Base-by-base conservation (phyloP, 345 rosid species). In the Hypericum androsaemum region DNA sequence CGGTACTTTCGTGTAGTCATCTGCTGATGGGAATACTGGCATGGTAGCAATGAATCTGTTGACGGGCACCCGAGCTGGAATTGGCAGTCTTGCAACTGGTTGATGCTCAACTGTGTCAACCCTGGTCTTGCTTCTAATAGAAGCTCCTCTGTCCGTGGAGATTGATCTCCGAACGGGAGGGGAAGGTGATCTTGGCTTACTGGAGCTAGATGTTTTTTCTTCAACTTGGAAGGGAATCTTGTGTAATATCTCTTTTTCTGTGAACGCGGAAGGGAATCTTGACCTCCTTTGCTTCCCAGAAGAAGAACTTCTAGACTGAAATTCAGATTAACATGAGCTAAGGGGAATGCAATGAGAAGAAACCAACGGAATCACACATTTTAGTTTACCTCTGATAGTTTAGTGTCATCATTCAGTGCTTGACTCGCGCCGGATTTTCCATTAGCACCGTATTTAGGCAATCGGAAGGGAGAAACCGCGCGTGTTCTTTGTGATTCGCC, bases 201-300 rank as follows among this genome's bases (percentile, higher is more conserved):
- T 39, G 0, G 71, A 70, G 50, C 66, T 73, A 12, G 53, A 53
- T 14, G 58, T 39, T 56, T 73, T 76, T 40, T 83, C 86, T 62
- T 88, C 97, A 17, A 66, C 61, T 41, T 61, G 13, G 63, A 64
- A 69, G 13, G 71, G 64, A 57, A 66, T 65, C 78, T 68, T 84
- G 10, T 77, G 67, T 43, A 62, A 50, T 28, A 67, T 60, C 16
- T 86, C 94, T 69, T 80, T 89, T 58, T 80, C 90, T 59, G 71
- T 15, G 10, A 80, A 36, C 2, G 86, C 77, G 36, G 83, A 77
- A 15, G 87, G 95, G 65, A 82, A 79, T 54, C 84, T 75, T 38
- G 83, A 68, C 73, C 81, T 78, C 65, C 96, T 79, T 53, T 87
- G 96, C 78, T 75, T 92, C 1, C 94, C 95, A 0, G 89, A 82